Base-by-base conservation (phyloP, 345 rosid genomes). In the Trapa bicornis region DNA sequence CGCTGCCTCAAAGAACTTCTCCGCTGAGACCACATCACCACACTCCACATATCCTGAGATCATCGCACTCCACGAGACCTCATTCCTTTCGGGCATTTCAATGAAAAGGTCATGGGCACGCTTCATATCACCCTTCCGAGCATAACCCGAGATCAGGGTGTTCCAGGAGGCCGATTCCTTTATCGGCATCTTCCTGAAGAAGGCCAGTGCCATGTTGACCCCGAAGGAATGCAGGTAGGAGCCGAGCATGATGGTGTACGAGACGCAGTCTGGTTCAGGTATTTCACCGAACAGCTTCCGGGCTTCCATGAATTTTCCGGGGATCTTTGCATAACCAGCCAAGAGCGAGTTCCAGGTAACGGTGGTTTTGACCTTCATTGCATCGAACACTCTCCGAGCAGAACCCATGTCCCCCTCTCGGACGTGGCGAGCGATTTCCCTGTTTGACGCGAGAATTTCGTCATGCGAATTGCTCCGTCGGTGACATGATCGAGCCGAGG, bases 21-120 rank as follows among this genome's bases (percentile, higher is more conserved):
- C 75, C 0, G 86, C 96, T 70, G 76, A 85, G 73, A 77, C 84
- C 75, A 85, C 67, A 66, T 87, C 73, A 43, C 91, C 91, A 69
- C 80, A 83, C 73, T 79, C 80, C 3, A 86, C 87, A 79, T 83
- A 85, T 58, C 92, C 98, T 57, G 84, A 78, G 65, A 92, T 86
- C 81, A 92, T 84, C 10, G 86, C 92, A 73, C 86, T 87, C 98
- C 98, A 92, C 7, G 98, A 78, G 65, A 71, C 86, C 78, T 76
- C 78, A 78, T 47, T 56, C 37, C 42, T 67, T 29, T 85, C 84
- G 62, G 85, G 73, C 97, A 91, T 89, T 67, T n/a, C 48, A 61
- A 71, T 38, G 70, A 87, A 91, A 68, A 80, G 67, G 57, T 67
- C 65, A 64, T 74, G 68, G 42, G 92, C 85, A 61, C 72, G 71